Evolutionary conservation across 192 early-diverging fungal species (phyloP), one percentile per base, ranked within the genome.

Genomic region (Umbelopsis sp.): DNA sequence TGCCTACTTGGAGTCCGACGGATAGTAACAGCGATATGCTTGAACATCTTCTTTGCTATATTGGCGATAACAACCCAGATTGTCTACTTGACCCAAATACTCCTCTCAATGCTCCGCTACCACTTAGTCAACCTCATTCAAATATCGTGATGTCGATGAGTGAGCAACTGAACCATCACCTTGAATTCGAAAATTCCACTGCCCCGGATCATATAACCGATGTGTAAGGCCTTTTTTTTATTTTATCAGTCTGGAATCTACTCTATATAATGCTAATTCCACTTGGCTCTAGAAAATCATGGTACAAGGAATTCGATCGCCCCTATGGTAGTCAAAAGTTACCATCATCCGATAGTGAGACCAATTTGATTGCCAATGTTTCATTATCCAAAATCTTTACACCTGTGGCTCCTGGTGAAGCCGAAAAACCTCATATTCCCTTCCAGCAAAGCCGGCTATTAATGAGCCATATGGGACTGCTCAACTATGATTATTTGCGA

Each of bases 401-500:
- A 22, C 75, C 80, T 7, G 86, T 77, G 1, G 56, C 82, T 10
- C 84, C 90, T 0, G 74, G 72, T 17, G 84, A 84, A 25, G 59
- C 83, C 4, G 85, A 90, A 68, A 77, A 82, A 56, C 77, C 82
- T 0, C 51, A 77, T 45, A 82, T 80, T 26, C 80, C 82, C 4
- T 94, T 86, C 74, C 89, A 90, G 66, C 81, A 85, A 8, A 81
- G 87, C 45, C 79, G 94, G 21, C 72, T 95, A 24, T 79, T 94
- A 38, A 75, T 96, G 75, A 91, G 90, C 50, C 93, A 95, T 54
- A 69, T 91, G 43, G 94, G 94, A 2, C 76, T 90, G 17, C 67
- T 96, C 16, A 86, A 86, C 45, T 93, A 92, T 80, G 92, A 92
- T 24, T 78, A 86, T 26, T 79, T 92, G 43, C 93, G 93, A 72